Base-by-base conservation (phyloP, 192 early-diverging fungal genomes). In the Phlyctochytrium planicorne region DNA sequence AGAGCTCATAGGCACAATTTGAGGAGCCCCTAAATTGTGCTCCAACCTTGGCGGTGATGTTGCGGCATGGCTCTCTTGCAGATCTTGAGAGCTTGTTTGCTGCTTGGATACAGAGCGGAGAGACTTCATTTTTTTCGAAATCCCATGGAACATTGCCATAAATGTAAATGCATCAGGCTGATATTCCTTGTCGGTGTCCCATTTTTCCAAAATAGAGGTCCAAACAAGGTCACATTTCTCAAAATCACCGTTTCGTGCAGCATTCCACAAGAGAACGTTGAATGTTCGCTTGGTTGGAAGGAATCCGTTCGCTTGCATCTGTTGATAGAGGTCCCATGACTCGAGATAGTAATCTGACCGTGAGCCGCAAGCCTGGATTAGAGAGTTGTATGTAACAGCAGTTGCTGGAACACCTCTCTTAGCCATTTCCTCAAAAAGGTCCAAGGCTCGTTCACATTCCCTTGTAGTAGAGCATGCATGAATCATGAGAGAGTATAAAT, bases 391-490 rank as follows among this genome's bases (percentile, higher is more conserved):
- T 0, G 95, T 96, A 0, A 91, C 86, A 30, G 90, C 89, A 0
- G 92, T 94, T 0, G 91, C 89, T 12, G 80, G 80, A 24, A 96
- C 76, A 4, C 78, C 73, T 34, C 82, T 73, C 10, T 84, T 83
- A 23, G 88, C 74, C 90, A 97, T 96, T 66, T 97, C 92, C 62
- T 87, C 84, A 79, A 94, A 96, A 53, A 98, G 77, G 66, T 95
- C 91, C 59, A 98, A 83, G 3, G 96, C 96, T 36, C 82, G 78
- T 67, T 98, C 96, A n/a, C 91, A 89, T 59, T 96, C 87, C 37
- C 84, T 83, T 32, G 84, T 87, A 70, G 89, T 86, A 3, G 93
- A 88, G 68, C 95, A 97, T 0, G 94, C 92, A 66, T 91, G 87
- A 35, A 98, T 92, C 95, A 98, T 97, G 29, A 94, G 75, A 23